Evolutionary conservation across 2,329 filamentous ascomycete species (phyloP).

Genomic region (Geosmithia flava): DNA sequence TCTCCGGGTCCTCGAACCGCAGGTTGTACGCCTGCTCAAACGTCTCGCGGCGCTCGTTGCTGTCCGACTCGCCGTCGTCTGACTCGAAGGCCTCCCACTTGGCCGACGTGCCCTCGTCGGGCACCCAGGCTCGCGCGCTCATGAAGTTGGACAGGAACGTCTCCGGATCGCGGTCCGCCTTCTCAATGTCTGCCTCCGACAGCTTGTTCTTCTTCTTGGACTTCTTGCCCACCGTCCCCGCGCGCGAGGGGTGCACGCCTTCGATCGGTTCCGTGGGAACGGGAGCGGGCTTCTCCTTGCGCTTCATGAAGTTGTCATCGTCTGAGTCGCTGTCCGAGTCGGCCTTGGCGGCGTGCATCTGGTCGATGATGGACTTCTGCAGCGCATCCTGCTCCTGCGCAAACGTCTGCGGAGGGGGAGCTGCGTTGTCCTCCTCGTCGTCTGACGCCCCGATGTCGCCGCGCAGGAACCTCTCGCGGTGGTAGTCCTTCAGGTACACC

Average conservation of each 20-base stretch:
- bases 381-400: slow-evolving; percentile 78
- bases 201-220: slow-evolving; percentile 33
- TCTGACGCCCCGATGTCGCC: slow-evolving; percentile 51
- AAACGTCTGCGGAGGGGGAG: slow-evolving; percentile 50
- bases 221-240: slow-evolving; percentile 14
- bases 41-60: slow-evolving; percentile 62
- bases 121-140: slow-evolving; percentile 81
- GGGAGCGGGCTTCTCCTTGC: slow-evolving; percentile 38
- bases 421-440: slow-evolving; percentile 17
- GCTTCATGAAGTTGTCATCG: slow-evolving; percentile 57
- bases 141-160: slow-evolving; percentile 92
- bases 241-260: slow-evolving; percentile 45
- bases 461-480: slow-evolving; percentile 75
- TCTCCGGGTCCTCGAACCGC: slow-evolving; percentile 84
- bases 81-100: slow-evolving; percentile 79
- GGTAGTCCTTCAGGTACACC: slow-evolving; percentile 80
- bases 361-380: slow-evolving; percentile 64
- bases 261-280: slow-evolving; percentile 9
- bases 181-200: slow-evolving; percentile 42
- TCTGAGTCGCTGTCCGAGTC: slow-evolving; percentile 40
- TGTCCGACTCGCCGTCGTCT: slow-evolving; percentile 70
- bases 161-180: slow-evolving; percentile 81
- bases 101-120: slow-evolving; percentile 38
- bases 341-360: slow-evolving; percentile 58
- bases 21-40: slow-evolving; percentile 93